phyloP scores from a whole-genome alignment of 2,329 filamentous ascomycete genomes.

The Paecilomyces variotii region DNA sequence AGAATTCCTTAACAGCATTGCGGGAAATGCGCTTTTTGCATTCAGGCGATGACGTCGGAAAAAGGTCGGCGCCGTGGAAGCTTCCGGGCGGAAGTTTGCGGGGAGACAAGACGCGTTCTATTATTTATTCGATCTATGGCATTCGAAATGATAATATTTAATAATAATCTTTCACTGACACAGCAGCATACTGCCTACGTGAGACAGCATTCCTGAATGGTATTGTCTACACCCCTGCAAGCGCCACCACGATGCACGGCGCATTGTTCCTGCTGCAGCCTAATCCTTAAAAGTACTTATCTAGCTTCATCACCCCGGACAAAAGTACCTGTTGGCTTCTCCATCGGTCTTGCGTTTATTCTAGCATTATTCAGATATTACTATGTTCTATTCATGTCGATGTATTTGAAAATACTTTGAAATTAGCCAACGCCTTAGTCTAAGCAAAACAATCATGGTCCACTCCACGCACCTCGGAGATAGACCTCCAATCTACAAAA shows the following conservation, averaged over 20 bases:
- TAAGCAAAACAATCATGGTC: background rate
- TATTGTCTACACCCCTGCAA: background rate
- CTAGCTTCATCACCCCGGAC: background rate
- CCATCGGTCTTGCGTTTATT: background rate
- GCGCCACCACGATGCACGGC: background rate
- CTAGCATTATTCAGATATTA: background rate
- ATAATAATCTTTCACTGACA: too few species aligned
- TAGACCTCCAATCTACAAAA: conserved; percentile 34
- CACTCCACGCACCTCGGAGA: background rate
- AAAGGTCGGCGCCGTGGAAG: background rate
- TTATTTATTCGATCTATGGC: too few species aligned
- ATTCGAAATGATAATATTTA: background rate
- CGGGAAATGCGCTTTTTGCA: background rate
- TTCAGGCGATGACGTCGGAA: background rate
- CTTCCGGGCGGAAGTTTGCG: background rate
- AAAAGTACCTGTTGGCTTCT: background rate
- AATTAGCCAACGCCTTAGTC: background rate
- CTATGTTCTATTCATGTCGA: background rate
- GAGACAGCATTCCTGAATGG: background rate
- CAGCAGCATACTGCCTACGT: background rate
- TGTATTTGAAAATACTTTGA: background rate
- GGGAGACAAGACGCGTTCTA: background rate
- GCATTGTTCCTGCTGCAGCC: background rate
- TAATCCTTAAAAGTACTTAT: background rate
- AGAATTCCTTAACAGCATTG: background rate